phyloP scores from a whole-genome alignment of 2,329 filamentous ascomycete genomes.

The Cercospora sp. region DNA sequence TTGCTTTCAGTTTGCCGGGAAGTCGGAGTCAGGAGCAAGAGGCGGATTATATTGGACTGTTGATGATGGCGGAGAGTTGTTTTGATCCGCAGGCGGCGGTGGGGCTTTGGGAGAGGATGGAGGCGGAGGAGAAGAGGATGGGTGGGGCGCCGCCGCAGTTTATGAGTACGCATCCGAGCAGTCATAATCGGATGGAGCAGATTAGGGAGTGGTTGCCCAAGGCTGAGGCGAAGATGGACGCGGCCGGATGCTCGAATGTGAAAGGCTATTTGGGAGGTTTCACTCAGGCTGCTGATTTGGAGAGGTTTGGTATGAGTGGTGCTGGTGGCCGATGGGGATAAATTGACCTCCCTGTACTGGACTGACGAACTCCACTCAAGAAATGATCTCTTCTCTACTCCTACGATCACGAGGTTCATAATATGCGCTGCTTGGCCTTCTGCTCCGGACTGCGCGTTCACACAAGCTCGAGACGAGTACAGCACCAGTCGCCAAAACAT shows the following conservation, averaged over 20 bases:
- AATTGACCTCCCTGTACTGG: background rate
- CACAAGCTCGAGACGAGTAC: background rate
- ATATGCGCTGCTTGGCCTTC: background rate
- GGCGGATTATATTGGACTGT: conserved; percentile 76
- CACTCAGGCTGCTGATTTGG: conserved; percentile 7
- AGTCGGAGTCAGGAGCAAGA: conserved; percentile 70
- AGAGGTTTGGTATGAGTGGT: conserved; percentile 6
- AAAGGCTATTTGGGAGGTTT: conserved; percentile 8
- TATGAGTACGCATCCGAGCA: conserved; percentile 74
- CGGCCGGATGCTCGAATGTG: conserved; percentile 28
- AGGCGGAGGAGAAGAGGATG: conserved; percentile 59
- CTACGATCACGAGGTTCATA: background rate
- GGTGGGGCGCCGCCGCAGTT: conserved; percentile 62
- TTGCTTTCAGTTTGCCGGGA: conserved; percentile 68
- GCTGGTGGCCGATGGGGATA: background rate
- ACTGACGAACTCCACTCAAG: background rate
- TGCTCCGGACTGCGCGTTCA: background rate
- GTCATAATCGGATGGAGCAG: conserved; percentile 63
- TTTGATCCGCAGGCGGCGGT: conserved; percentile 69
- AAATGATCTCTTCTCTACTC: background rate
- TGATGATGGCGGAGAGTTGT: conserved; percentile 81
- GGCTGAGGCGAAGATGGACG: conserved; percentile 42
- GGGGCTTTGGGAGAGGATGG: conserved; percentile 56
- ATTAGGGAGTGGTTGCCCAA: conserved; percentile 60
- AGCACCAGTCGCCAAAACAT: background rate